phyloP scores from a whole-genome alignment of 2,329 filamentous ascomycete species.

The Calonectria leucothoes region DNA sequence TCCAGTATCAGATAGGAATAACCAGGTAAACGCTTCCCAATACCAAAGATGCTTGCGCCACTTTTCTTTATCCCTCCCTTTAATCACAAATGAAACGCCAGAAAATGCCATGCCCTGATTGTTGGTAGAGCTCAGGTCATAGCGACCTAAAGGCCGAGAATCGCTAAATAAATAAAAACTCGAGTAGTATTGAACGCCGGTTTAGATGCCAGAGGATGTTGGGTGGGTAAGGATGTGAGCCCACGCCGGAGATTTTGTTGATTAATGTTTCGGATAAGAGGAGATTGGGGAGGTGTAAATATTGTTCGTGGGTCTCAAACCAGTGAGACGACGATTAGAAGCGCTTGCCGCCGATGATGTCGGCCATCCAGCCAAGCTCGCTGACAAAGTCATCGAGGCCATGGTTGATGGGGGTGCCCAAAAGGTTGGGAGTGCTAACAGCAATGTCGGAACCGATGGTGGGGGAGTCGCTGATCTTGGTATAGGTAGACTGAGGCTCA shows the following conservation, averaged over 20 bases:
- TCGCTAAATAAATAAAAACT: constrained; percentile 5
- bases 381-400: constrained; percentile 54
- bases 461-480: constrained; percentile 34
- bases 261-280: constrained; percentile 22
- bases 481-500: constrained; percentile 33
- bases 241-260: constrained; percentile 19
- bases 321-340: constrained; percentile 25
- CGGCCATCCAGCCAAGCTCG: constrained; percentile 65
- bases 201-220: constrained; percentile 26
- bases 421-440: constrained; percentile 39
- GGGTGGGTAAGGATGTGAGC: constrained; percentile 17
- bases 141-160: constrained; percentile 8
- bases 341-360: constrained; percentile 54
- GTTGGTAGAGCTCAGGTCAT: constrained; percentile 13
- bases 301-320: neutral
- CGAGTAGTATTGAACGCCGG: constrained; percentile 33
- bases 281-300: neutral
- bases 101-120: constrained; percentile 29
- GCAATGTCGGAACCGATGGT: constrained; percentile 38
- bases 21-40: constrained; percentile 10
- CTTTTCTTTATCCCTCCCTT: constrained; percentile 19
- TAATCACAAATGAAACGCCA: constrained; percentile 29
- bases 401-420: constrained; percentile 50
- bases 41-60: constrained; percentile 9
- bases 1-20: constrained; percentile 10